A percentile compares a stretch with the other conserved stretches of the same genome.
phyloP scores from a whole-genome alignment of 2,329 filamentous ascomycete species.

The Fusarium sp. region DNA sequence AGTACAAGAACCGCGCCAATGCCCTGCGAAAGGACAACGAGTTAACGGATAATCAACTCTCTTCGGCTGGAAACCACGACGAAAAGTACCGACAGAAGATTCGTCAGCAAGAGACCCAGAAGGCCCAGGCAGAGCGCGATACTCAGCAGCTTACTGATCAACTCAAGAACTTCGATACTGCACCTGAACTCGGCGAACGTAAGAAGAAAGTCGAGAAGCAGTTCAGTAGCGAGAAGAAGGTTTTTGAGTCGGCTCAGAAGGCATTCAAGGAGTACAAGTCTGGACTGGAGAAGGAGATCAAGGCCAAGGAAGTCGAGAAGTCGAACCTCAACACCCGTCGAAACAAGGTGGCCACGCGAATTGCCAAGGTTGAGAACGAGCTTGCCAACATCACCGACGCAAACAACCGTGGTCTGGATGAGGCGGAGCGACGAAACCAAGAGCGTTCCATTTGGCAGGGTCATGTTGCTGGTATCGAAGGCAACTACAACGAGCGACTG shows the following conservation, averaged over 20 bases:
- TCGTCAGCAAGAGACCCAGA: constrained; percentile 79
- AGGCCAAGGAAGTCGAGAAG: constrained; percentile 72
- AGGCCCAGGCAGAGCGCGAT: constrained; percentile 71
- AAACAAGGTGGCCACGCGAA: constrained; percentile 77
- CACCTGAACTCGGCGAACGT: constrained; percentile 70
- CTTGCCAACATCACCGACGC: constrained; percentile 76
- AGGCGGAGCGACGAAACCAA: constrained; percentile 69
- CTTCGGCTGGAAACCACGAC: constrained; percentile 77
- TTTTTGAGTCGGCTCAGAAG: constrained; percentile 68
- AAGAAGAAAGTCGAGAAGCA: constrained; percentile 66
- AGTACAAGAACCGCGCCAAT: constrained; percentile 77
- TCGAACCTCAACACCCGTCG: constrained; percentile 72
- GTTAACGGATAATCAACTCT: constrained; percentile 71
- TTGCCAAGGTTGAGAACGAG: constrained; percentile 78
- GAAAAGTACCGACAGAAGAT: constrained; percentile 81
- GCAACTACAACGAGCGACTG: constrained; percentile 58
- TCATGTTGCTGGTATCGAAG: constrained; percentile 59
- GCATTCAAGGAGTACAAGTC: constrained; percentile 68
- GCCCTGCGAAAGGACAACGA: constrained; percentile 79
- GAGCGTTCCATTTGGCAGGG: constrained; percentile 60
- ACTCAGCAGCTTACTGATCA: constrained; percentile 64
- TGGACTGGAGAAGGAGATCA: constrained; percentile 70
- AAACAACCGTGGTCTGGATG: constrained; percentile 72
- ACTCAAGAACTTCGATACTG: constrained; percentile 71
- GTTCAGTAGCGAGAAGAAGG: constrained; percentile 66